Evolutionary conservation across 2,329 filamentous ascomycete species (phyloP), one percentile per base, ranked within the genome.

Genomic region (Penicillium hordei): DNA sequence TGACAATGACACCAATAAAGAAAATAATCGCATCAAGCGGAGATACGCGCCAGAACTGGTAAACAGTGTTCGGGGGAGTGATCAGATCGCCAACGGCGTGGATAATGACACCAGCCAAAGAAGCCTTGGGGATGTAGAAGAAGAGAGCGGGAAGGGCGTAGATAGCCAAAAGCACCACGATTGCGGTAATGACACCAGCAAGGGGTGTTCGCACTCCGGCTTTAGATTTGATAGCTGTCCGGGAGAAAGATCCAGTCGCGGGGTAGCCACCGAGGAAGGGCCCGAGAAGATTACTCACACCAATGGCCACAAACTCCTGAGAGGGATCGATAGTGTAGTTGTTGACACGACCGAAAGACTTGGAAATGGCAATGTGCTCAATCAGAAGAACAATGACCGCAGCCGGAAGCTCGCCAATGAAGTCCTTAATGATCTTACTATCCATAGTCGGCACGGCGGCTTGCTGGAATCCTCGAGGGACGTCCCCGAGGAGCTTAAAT

Each of bases 141-240:
- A 97, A 97, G 29, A 97, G 87, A 0, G 88, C 86, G 0, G 93
- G 88, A 48, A 97, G 79, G 12, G 90, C 90, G 69, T 97, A 97
- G 61, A 96, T 91, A 36, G 94, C 93, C 9, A 97, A 79, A 0
- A 97, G 82, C 4, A 97, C 93, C 15, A 97, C 83, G 15, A 89
- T 53, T 0, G 90, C 93, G 8, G 93, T 97, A 62, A 97, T 90
- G 42, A 96, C 83, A 76, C 94, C 93, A 17, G 91, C 92, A 55
- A 96, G 86, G 1, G 93, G 93, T 0, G 93, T 97, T 25, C 91
- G 87, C 4, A 97, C 93, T 69, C 94, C 94, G 49, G 94, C 93
- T 76, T 97, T 97, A 5, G 93, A 94, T 76, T 97, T 96, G 78
- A 97, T 97, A 52, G 94, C 93, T 29, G 94, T 97, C 60, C 94